Evolutionary conservation across 2,329 filamentous ascomycete genomes (phyloP), one percentile per base, ranked within the genome.

Genomic region (Plectosphaerella cucumerina): DNA sequence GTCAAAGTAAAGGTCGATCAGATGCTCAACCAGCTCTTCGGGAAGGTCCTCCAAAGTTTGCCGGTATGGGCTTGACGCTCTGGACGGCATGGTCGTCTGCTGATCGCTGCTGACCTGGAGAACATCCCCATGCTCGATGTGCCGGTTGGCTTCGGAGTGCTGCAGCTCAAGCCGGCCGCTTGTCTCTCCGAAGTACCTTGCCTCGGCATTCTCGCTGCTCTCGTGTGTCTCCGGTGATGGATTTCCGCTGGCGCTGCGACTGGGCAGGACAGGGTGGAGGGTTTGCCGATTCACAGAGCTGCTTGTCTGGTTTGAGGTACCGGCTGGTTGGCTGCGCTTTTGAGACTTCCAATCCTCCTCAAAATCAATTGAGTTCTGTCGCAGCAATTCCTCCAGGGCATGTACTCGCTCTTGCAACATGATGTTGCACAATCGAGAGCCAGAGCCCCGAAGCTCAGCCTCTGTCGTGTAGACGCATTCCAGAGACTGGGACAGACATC

Each of bases 171-270:
- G 56, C 3, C 67, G 60, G 2, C 67, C 68, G 51, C 67, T 71
- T 0, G 67, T 62, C 1, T 65, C 60, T 0, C 68, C 67, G 51
- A 69, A 70, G 46, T 68, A 71, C 2, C 63, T 56, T 44, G 62
- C 58, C 47, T 70, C 67, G 35, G 53, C 58, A 69, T 66, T 21
- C 60, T 70, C 66, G 22, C 65, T 68, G 35, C 68, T 66, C 23
- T 67, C 52, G 6, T 64, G 61, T 56, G 47, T 37, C 52, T 54
- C 5, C 48, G 44, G 14, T 48, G 47, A 21, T 53, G 52, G 26
- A 52, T 52, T 35, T 59, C 45, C 22, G 50, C 26, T 31, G 26
- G 26, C 26, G 51, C 11, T 56, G 48, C 26, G 20, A 49, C n/a
- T 33, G 47, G n/a, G 46, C 39, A 9, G 44, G 47, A 21, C 49